A percentile compares a stretch with the other conserved stretches of the same genome.
phyloP scores from a whole-genome alignment of 2,329 filamentous ascomycete genomes.

The Aspergillus ustus region DNA sequence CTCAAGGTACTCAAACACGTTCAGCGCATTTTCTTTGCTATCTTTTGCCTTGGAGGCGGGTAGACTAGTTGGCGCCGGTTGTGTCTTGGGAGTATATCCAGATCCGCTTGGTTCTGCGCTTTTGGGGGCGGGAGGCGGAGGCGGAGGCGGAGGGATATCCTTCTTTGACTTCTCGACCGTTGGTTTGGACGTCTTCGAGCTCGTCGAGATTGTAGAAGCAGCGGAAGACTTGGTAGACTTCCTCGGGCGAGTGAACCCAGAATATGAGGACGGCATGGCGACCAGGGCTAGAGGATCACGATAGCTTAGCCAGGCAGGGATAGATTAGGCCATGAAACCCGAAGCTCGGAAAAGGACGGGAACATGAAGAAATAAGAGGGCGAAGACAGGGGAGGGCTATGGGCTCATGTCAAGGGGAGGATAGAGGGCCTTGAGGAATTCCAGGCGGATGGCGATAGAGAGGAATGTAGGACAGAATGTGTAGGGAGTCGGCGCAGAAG shows the following conservation, averaged over 20 bases:
- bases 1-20: constrained; percentile 48
- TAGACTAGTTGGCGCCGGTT: constrained; percentile 21
- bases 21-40: constrained; percentile 29
- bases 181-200: constrained; percentile 26
- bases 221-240: constrained; percentile 34
- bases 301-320: neutral
- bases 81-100: constrained; percentile 23
- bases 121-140: constrained; percentile 18
- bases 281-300: constrained; percentile 21
- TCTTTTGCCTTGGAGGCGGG: constrained; percentile 23
- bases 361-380: constrained; percentile 20
- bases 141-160: constrained; percentile 16
- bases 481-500: constrained; percentile 1
- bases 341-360: constrained; percentile 2
- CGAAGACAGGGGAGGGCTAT: constrained; percentile 12
- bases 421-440: constrained; percentile 15
- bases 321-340: constrained; percentile 18
- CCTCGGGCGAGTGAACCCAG: constrained; percentile 28
- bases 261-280: constrained; percentile 37
- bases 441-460: constrained; percentile 12
- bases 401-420: constrained; percentile 26
- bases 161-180: constrained; percentile 25
- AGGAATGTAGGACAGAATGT: constrained; percentile 29
- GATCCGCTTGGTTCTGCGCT: constrained; percentile 22
- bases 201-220: constrained; percentile 28